Base-by-base conservation (phyloP, 2,329 filamentous ascomycete genomes). In the Aspergillus sp. region DNA sequence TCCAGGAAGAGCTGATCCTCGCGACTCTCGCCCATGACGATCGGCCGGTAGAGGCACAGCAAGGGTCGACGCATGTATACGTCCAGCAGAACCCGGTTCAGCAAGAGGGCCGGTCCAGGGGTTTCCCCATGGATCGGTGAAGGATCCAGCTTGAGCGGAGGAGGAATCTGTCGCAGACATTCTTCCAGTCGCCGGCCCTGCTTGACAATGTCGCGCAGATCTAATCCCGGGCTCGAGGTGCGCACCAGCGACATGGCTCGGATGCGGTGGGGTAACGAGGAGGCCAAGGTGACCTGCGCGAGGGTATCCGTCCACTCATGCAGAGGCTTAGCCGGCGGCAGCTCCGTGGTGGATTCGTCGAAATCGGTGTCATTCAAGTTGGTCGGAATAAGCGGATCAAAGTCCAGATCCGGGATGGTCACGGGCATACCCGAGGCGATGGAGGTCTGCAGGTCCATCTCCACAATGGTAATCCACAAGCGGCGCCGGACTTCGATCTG, bases 381-480 rank as follows among this genome's bases (percentile, higher is more conserved):
- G 2, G 71, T 66, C 4, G 79, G 79, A 47, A 74, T 70, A 17
- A 71, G 67, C 3, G 72, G 74, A 57, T 78, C 76, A 59, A 72
- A 73, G 61, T 78, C 73, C 10, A 69, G 63, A 4, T 72, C 68
- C 30, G 75, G 74, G 30, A 75, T 74, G 67, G 76, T 75, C 4
- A 75, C 66, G 4, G 78, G 78, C 58, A 80, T 64, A 1, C 78
- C 78, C 1, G 76, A 64, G 32, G 75, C 69, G 4, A 74, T 71
- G 0, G 78, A 79, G 1, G 74, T 65, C 30, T 79, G 70, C 2
- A 84, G 74, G 67, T 87, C 84, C 30, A 80, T 64, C 55, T 80
- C 79, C 4, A 78, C 59, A 5, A 77, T 72, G 23, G 77, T 67
- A 8, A 80, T 63, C 72, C 73, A 79, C 7, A 72, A 55, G 19